Percentiles rank a stretch among this genome's conserved stretches.
These are phyloP conservation scores for Lactarius hengduanensis DNA, from an alignment of 768 basidiomycete genomes.

Conservation along the genomic window DNA sequence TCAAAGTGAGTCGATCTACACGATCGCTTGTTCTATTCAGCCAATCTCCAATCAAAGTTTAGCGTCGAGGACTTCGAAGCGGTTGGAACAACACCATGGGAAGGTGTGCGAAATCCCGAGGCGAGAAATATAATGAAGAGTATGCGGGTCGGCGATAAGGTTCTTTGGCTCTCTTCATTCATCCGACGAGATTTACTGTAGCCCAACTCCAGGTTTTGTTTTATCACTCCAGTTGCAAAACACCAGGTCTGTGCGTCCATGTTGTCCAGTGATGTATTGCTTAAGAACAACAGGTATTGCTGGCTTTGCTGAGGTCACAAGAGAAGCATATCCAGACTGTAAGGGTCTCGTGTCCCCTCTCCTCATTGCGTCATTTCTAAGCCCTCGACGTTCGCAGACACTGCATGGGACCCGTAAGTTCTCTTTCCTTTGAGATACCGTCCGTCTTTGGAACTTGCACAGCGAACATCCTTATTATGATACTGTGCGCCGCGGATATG, in stretches of 20 bases:
- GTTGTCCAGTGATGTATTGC: neutral
- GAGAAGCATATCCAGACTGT: constrained; percentile 91
- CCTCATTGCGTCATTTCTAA: constrained; percentile 12
- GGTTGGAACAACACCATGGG: constrained; percentile 72
- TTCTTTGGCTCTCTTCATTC: constrained; percentile 32
- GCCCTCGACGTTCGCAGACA: constrained; percentile 50
- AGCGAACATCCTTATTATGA: constrained; percentile 82
- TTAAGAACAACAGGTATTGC: constrained; percentile 57
- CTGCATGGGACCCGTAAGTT: constrained; percentile 84
- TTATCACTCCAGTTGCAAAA: constrained; percentile 87
- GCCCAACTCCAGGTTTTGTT: constrained; percentile 59
- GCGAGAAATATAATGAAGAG: constrained; percentile 82
- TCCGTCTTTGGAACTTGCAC: neutral
- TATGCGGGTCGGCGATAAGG: constrained; percentile 76
- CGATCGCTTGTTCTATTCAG: constrained; percentile 1
- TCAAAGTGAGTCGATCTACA: constrained; percentile 51
- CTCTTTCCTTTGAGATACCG: constrained; percentile 18
- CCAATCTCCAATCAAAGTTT: constrained; percentile 44
- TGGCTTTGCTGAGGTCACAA: constrained; percentile 78
- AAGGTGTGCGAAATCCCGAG: constrained; percentile 84
- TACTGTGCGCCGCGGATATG: constrained; percentile 43
- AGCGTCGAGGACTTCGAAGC: constrained; percentile 84
- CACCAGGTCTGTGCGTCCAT: constrained; percentile 53
- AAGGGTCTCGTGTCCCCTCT: constrained; percentile 35
- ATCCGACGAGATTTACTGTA: neutral